Base-by-base conservation (phyloP, 176 grass and related monocot species). In the Puccinellia tenuiflora region DNA sequence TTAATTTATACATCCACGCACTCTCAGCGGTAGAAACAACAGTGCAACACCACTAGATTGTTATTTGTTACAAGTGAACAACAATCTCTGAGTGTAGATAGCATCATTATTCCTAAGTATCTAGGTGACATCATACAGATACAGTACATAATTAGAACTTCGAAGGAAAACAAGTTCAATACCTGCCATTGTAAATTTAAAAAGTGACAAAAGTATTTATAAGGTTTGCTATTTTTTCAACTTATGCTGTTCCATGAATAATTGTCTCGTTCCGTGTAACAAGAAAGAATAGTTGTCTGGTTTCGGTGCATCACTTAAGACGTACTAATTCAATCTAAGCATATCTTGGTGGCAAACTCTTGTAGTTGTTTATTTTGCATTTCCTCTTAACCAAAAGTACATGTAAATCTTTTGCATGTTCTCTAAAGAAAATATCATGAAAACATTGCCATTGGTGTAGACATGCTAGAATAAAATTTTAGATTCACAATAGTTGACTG, bases 31-130 rank as follows among this genome's bases (percentile, higher is more conserved):
- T 46, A 79, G 21, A 87, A 48, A 18, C 51, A 59, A n/a, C n/a
- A n/a, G n/a, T n/a, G n/a, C n/a, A n/a, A 33, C 21, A 1, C 28
- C 43, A 76, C 24, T 69, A 50, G 25, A 72, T 46, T 72, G 68
- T 45, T 68, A 39, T 59, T 78, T 31, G 12, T 83, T 87, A 53
- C 71, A 54, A 47, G 24, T 73, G 29, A 68, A 47, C 48, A 70
- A 60, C 38, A 71, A 71, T 68, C 55, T 74, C 46, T 20, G 71
- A 20, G 45, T 48, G 65, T 78, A 50, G 24, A 43, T 74, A 7
- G 68, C 61, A 33, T 78, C 9, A 85, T 45, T 63, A 31, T 25
- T 77, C 5, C 8, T 12, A 38, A 45, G 9, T 79, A 46, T 38
- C 15, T 3, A 73, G 66, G n/a, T 64, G 43, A 65, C 2, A 65